Percentiles rank a stretch among this genome's conserved stretches.
phyloP scores from a whole-genome alignment of 2,329 filamentous ascomycete species.

The Colletotrichum karsti region DNA sequence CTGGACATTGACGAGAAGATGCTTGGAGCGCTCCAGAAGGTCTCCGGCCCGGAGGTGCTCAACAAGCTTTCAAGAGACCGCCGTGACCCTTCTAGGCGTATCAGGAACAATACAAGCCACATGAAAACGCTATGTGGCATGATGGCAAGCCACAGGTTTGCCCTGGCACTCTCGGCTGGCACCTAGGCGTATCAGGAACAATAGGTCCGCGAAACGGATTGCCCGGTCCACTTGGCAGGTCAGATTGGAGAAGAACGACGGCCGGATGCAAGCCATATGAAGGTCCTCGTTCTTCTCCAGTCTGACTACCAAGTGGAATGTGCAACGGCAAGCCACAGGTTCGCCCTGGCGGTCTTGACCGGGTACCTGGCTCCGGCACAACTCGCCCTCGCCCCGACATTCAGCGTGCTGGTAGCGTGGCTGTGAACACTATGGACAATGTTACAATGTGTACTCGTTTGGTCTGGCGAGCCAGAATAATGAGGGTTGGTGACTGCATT shows the following conservation, averaged over 20 bases:
- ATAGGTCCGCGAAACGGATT: constrained; percentile 29
- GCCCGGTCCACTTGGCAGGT: constrained; percentile 35
- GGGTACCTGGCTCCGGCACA: constrained; percentile 36
- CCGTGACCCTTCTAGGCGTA: no score
- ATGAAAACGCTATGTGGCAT: constrained; percentile 43
- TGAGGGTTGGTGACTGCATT: no score
- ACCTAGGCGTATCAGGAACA: no score
- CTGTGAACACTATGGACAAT: no score
- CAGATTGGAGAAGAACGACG: constrained; percentile 34
- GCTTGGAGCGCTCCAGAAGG: constrained; percentile 9
- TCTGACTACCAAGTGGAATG: constrained; percentile 36
- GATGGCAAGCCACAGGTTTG: constrained; percentile 39
- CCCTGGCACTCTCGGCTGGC: constrained; percentile 38
- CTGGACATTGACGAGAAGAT: constrained; percentile 31
- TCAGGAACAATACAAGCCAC: constrained; percentile 42
- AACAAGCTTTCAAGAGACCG: not conserved
- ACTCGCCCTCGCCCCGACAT: constrained; percentile 36
- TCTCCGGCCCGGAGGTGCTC: constrained; percentile 3
- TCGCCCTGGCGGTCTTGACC: constrained; percentile 39
- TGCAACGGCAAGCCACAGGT: constrained; percentile 36
- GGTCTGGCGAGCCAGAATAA: no score
- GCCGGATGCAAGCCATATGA: constrained; percentile 46
- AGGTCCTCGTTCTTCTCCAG: no score
- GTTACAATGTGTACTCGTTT: no score
- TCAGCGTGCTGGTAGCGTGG: constrained; percentile 36